Base-by-base conservation (phyloP, 257 asterid species). In the Capsicum pubescens region DNA sequence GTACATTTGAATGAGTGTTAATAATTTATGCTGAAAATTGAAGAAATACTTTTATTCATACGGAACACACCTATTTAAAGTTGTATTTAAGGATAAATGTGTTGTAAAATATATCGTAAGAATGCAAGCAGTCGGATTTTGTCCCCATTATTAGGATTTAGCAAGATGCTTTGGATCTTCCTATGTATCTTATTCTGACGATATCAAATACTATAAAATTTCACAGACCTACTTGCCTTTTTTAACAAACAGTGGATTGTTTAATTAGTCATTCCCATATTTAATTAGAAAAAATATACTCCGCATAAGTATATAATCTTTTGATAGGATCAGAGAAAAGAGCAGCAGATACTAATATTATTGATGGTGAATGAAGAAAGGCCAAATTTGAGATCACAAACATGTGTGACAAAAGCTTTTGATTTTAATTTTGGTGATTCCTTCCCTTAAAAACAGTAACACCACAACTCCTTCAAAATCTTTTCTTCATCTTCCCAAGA, bases 341-440 rank as follows among this genome's bases (percentile, higher is more conserved):
- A 70, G 63, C 48, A 46, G 86, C 58, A 86, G 87, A 87, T 86
- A 72, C 84, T 46, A 63, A 80, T 86, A n/a, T 71, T 85, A 46
- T 77, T 42, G 50, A 39, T 57, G 84, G 76, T 21, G 60, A 83
- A 52, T 50, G 36, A 17, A 59, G 21, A 44, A 9, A 39, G 68
- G 64, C 5, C 17, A 82, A 82, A 32, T 54, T 15, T 42, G 87
- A 81, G 89, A 90, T 87, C 88, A 84, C 90, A 77, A 88, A 84
- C 87, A 89, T 92, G 89, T 82, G 91, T 89, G 85, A 89, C 52
- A 63, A 21, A 72, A 56, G 14, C 82, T 52, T 89, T 82, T 84
- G 82, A 56, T 84, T 74, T 69, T 78, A 87, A 60, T 55, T 46
- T 67, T 15, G 14, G 14, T 76, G 76, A 61, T 71, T 81, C 69